phyloP scores from a whole-genome alignment of 2,329 filamentous ascomycete genomes.

The Dactylellina sp. region DNA sequence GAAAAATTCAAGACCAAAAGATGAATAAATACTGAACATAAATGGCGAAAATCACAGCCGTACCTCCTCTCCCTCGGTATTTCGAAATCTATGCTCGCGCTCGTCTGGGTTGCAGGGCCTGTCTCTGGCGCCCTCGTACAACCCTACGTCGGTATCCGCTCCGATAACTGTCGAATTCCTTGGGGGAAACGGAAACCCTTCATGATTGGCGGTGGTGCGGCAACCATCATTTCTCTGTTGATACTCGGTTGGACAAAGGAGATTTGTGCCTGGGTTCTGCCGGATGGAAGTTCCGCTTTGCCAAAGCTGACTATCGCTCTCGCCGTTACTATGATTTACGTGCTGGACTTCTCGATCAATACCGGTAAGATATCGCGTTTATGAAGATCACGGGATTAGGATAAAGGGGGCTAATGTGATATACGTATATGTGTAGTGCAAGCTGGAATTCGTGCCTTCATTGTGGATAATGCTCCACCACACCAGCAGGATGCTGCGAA shows the following conservation, averaged over 20 bases:
- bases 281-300: conserved; percentile 67
- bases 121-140: conserved; percentile 82
- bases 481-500: conserved; percentile 96
- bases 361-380: conserved; percentile 71
- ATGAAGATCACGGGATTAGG: background rate
- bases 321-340: conserved; percentile 87
- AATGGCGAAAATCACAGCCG: conserved; percentile 64
- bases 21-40: conserved; percentile 15
- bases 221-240: conserved; percentile 76
- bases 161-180: conserved; percentile 78
- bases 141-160: conserved; percentile 83
- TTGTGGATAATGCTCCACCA: conserved; percentile 89
- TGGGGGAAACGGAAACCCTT: conserved; percentile 87
- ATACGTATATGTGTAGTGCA: conserved; percentile 71
- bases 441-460: conserved; percentile 89
- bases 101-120: conserved; percentile 87
- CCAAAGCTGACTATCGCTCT: conserved; percentile 75
- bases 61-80: conserved; percentile 83
- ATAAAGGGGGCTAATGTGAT: conserved; percentile 18
- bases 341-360: conserved; percentile 94
- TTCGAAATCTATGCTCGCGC: conserved; percentile 83
- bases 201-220: conserved; percentile 76
- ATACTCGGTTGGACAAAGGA: conserved; percentile 80
- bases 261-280: conserved; percentile 76
- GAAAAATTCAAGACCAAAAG: background rate